phyloP scores from a whole-genome alignment of 768 basidiomycete species.

The Serendipita sp. region DNA sequence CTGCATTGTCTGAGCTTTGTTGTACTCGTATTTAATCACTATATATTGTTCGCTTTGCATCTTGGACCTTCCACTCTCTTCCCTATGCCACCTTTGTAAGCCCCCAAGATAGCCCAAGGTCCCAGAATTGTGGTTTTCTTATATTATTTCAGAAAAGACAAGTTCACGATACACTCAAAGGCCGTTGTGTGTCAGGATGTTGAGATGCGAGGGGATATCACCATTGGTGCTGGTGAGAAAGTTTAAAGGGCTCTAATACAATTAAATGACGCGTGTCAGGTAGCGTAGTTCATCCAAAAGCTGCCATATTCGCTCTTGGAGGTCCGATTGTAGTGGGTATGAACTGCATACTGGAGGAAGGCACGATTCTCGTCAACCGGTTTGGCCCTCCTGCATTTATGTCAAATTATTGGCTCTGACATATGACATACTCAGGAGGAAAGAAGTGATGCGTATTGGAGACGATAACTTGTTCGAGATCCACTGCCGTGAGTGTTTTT shows the following conservation, averaged over 20 bases:
- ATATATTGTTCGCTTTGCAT: neutral
- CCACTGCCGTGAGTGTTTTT: conserved; percentile 55
- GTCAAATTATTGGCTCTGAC: neutral
- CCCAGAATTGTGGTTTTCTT: neutral
- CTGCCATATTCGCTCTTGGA: conserved; percentile 78
- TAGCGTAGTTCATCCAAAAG: conserved; percentile 84
- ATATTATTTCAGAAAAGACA: conserved; percentile 48
- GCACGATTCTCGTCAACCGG: conserved; percentile 79
- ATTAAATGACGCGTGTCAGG: conserved; percentile 25
- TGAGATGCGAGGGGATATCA: conserved; percentile 86
- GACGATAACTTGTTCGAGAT: conserved; percentile 91
- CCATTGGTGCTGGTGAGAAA: conserved; percentile 60
- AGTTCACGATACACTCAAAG: conserved; percentile 78
- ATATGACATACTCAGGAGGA: conserved; percentile 27
- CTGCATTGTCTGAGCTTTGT: neutral
- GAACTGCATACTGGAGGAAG: conserved; percentile 85
- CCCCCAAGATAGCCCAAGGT: neutral
- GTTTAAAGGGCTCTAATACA: neutral
- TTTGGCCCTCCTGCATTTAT: conserved; percentile 17
- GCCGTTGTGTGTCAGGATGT: conserved; percentile 87
- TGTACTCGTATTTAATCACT: neutral
- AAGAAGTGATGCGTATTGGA: conserved; percentile 84
- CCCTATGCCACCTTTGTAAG: conserved; percentile 23
- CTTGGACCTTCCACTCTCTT: conserved; percentile 21
- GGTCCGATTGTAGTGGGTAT: conserved; percentile 83